These are phyloP conservation scores for Helotiales sp. DNA, from an alignment of 2,329 filamentous ascomycete species.

Conservation along the genomic window DNA sequence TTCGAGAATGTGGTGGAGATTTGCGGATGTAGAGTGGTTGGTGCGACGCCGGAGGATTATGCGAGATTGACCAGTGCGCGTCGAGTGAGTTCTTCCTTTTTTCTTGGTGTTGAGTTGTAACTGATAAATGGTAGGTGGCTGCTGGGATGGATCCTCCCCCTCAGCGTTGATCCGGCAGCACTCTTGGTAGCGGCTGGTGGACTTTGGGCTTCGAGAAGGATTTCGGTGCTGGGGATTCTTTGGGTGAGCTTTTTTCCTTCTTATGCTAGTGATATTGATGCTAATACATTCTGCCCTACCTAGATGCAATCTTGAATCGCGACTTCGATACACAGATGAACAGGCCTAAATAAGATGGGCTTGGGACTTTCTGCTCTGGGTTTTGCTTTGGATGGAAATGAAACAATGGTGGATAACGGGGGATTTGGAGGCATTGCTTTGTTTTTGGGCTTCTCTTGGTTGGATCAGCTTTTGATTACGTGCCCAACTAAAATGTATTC, in stretches of 20 bases:
- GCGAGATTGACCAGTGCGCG: background rate
- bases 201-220: too few relatives aligned
- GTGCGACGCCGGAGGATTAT: background rate
- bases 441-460: background rate
- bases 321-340: background rate
- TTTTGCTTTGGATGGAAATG: background rate
- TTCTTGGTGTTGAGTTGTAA: background rate
- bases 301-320: background rate
- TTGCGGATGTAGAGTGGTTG: background rate
- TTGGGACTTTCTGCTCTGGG: background rate
- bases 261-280: background rate
- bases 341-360: background rate
- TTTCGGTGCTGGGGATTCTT: too few relatives aligned
- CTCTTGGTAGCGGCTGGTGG: too few relatives aligned
- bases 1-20: constrained; percentile 3
- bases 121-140: background rate
- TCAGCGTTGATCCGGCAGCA: too few relatives aligned
- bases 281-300: too few relatives aligned
- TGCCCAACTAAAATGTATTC: background rate
- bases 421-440: background rate
- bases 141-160: background rate
- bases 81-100: background rate
- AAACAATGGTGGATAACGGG: background rate
- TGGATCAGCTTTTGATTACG: background rate
- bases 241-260: background rate